These are phyloP conservation scores for Tetracentron sinense DNA, from an alignment of 164 flowering plant species.

Conservation along the genomic window DNA sequence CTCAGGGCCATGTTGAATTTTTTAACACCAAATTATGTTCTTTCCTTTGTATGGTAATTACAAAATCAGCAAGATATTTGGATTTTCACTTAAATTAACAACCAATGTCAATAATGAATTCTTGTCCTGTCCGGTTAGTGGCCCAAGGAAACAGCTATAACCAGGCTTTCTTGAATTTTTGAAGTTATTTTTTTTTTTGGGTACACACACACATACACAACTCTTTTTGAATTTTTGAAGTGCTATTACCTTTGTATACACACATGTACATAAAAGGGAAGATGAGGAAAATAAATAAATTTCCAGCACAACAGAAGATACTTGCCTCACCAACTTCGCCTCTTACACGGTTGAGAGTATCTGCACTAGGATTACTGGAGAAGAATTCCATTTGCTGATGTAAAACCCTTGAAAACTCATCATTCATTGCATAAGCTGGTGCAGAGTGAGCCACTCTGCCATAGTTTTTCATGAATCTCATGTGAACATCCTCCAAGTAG, in stretches of 20 bases:
- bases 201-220: too few species aligned
- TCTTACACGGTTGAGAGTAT: conserved; percentile 82
- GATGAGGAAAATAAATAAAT: background rate
- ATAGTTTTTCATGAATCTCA: conserved; percentile 98
- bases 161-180: too few species aligned
- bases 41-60: too few species aligned
- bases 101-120: too few species aligned
- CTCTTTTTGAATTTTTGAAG: background rate
- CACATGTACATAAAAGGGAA: background rate
- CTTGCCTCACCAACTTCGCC: conserved; percentile 97
- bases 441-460: conserved; percentile 79
- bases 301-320: conserved; percentile 6
- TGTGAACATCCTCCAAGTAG: conserved; percentile 90
- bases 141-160: too few species aligned
- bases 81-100: too few species aligned
- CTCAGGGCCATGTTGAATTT: too few species aligned
- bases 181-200: too few species aligned
- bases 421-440: conserved; percentile 97
- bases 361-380: conserved; percentile 88
- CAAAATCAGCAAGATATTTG: too few species aligned
- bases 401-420: conserved; percentile 93
- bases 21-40: too few species aligned
- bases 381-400: conserved; percentile 98
- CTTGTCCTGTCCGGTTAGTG: too few species aligned
- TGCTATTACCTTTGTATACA: background rate